Conservation (phyloP, 2,329 filamentous ascomycete species). For the Endothia cerciana region DNA sequence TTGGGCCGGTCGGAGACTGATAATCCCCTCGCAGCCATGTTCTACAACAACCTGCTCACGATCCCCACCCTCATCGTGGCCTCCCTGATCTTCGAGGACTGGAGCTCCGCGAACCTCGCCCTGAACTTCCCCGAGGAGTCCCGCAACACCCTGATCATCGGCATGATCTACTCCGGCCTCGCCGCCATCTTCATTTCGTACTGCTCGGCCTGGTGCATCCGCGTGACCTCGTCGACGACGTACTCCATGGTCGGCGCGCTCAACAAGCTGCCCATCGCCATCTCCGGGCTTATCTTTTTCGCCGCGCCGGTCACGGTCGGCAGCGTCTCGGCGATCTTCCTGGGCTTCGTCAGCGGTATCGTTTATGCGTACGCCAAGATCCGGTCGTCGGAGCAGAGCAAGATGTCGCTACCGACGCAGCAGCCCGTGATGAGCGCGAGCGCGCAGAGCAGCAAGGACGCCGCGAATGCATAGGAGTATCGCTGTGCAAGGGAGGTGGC, state of each 20-base stretch:
- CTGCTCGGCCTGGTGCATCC: conserved; percentile 98
- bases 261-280: conserved; percentile 95
- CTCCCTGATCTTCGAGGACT: conserved; percentile 86
- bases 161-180: conserved; percentile 93
- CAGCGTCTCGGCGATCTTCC: conserved; percentile 85
- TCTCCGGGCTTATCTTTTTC: conserved; percentile 94
- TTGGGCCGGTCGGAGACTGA: conserved; percentile 38
- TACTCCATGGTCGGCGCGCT: conserved; percentile 98
- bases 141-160: conserved; percentile 78
- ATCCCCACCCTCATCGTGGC: conserved; percentile 87
- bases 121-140: conserved; percentile 86
- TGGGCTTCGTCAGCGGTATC: conserved; percentile 90
- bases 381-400: conserved; percentile 70
- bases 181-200: conserved; percentile 99
- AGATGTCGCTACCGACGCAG: conserved; percentile 69
- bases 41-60: conserved; percentile 98
- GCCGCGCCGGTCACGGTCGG: conserved; percentile 90
- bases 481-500: neutral
- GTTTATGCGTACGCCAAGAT: conserved; percentile 90
- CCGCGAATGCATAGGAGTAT: conserved; percentile 62
- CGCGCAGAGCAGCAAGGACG: conserved; percentile 87
- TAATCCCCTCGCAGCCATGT: conserved; percentile 73
- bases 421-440: conserved; percentile 82
- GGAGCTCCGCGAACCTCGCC: conserved; percentile 81
- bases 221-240: conserved; percentile 94